Base-by-base conservation (phyloP, 176 grass and related monocot genomes). In the Themeda triandra region DNA sequence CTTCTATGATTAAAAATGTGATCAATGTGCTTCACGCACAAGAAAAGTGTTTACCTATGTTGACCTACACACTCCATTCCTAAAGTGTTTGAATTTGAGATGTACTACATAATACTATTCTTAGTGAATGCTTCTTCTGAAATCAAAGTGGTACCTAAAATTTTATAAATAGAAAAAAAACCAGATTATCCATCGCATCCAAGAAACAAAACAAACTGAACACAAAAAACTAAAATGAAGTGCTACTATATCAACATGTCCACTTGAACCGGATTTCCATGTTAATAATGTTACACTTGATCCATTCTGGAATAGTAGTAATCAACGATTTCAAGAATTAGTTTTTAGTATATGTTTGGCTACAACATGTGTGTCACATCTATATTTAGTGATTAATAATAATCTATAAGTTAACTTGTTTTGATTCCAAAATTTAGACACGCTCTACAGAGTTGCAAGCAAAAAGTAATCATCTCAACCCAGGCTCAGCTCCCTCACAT, bases 1-100 rank as follows among this genome's bases (percentile, higher is more conserved):
- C 54, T 17, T n/a, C n/a, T 25, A 4, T 41, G 64, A 51, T 37
- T 63, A 71, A 62, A 49, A 23, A n/a, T 19, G 18, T 29, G 25
- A 6, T 59, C 41, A 70, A 63, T 66, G 74, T 88, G 74, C 66
- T 78, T 65, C 62, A 73, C 19, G 31, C 41, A 44, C 41, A 44
- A 71, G 71, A 59, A 66, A 63, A 54, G 51, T 53, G 66, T 6
- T 23, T 4, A 3, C 66, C 13, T 14, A 77, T 77, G 82, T 21
- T 69, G 68, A 71, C 36, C 35, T 45, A 30, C 75, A 45, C 65
- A 32, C 12, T 48, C 29, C 28, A 41, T 30, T 29, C 45, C 18
- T 14, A 27, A 79, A 84, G 36, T 46, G 28, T 74, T 30, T 29
- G 37, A 3, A 44, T 70, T 69, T 12, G 60, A 82, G 60, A 76